Evolutionary conservation across 306 rosid species (phyloP).

Genomic region (Inga leiocalycina): DNA sequence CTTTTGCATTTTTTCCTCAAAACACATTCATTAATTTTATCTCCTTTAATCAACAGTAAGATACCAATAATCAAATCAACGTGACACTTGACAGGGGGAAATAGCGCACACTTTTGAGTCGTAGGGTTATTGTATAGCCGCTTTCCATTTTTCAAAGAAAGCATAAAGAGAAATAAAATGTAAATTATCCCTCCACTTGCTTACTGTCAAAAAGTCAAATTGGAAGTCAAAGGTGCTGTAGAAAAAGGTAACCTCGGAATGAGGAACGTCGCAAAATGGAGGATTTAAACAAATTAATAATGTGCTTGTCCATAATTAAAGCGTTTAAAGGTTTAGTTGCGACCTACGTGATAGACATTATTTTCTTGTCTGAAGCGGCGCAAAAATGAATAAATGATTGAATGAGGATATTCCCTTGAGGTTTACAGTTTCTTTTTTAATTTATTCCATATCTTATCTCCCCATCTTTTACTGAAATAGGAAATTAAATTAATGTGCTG

Average conservation of each 20-base stretch:
- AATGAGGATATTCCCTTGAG: neutral
- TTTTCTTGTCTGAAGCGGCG: neutral
- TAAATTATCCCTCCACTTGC: neutral
- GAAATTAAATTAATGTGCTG: neutral
- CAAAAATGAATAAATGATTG: neutral
- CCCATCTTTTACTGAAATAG: neutral
- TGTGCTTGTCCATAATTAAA: neutral
- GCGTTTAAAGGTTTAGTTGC: neutral
- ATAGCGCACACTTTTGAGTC: neutral
- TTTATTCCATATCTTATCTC: neutral
- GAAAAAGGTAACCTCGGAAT: neutral
- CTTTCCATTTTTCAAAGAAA: neutral
- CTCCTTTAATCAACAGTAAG: neutral
- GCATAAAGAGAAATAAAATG: neutral
- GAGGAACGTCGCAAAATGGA: neutral
- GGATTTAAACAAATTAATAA: neutral
- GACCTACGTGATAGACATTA: neutral
- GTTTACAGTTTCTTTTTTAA: neutral
- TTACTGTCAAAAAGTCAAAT: neutral
- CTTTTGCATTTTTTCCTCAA: neutral
- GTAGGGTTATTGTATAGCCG: neutral
- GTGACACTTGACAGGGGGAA: neutral
- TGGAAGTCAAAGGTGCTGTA: neutral
- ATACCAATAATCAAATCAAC: neutral
- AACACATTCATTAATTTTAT: neutral